phyloP scores from a whole-genome alignment of 2,329 filamentous ascomycete species.

The Paecilomyces dactylethromorphus region DNA sequence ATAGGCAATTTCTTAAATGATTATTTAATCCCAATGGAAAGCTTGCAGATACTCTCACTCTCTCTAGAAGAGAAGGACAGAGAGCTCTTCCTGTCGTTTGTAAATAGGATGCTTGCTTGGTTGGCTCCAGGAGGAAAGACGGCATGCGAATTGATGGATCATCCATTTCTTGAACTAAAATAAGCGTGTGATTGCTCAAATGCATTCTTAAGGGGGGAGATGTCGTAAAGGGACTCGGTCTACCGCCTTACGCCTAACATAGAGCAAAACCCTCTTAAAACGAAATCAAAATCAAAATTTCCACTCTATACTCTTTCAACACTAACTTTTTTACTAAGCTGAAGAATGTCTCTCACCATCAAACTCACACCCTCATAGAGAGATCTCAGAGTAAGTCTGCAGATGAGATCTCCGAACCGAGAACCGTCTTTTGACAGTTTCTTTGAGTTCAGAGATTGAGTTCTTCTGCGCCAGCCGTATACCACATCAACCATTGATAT shows the following conservation, averaged over 20 bases:
- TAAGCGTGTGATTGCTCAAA: too few species aligned
- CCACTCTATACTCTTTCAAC: background rate
- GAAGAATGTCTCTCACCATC: slow-evolving; percentile 35
- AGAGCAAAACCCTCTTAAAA: background rate
- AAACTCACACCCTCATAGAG: slow-evolving; percentile 32
- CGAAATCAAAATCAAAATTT: background rate
- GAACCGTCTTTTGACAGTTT: slow-evolving; percentile 4
- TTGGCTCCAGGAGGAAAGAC: slow-evolving; percentile 22
- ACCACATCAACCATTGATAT: slow-evolving; percentile 67
- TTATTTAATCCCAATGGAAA: slow-evolving; percentile 11
- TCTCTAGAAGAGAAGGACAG: slow-evolving; percentile 17
- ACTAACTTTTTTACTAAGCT: background rate
- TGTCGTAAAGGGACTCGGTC: background rate
- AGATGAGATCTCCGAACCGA: slow-evolving; percentile 26
- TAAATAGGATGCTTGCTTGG: slow-evolving; percentile 20
- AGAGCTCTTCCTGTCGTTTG: slow-evolving; percentile 19
- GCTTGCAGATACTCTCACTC: slow-evolving; percentile 10
- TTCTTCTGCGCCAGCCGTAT: slow-evolving; percentile 82
- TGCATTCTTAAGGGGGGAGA: background rate
- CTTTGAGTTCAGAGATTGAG: slow-evolving; percentile 1
- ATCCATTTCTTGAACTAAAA: slow-evolving; percentile 19
- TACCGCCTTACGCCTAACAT: background rate
- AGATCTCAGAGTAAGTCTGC: slow-evolving; percentile 34
- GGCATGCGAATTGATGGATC: slow-evolving; percentile 19
- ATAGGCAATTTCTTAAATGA: slow-evolving; percentile 10